Evolutionary conservation across 2,329 filamentous ascomycete species (phyloP), one percentile per base, ranked within the genome.

Genomic region (Diaporthe amygdali): DNA sequence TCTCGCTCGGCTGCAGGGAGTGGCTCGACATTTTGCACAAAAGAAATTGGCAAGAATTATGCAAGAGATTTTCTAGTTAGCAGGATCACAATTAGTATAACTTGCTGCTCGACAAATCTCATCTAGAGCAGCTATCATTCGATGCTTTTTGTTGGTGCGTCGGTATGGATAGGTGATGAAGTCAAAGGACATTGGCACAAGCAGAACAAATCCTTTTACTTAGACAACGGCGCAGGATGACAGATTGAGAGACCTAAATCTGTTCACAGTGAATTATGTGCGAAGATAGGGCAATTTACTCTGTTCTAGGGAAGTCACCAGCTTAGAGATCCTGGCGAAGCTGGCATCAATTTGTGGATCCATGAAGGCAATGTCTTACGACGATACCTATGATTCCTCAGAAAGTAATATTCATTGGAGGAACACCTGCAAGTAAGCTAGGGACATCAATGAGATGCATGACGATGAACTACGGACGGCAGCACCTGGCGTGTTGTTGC

Each of bases 31-130:
- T 59, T 15, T 12, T 59, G 10, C 5, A 34, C 10, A 27, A n/a
- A 10, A 2, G 22, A 86, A 85, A 0, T 9, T 52, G 6, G 2
- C 3, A 22, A 37, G 32, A n/a, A 1, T 25, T 22, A 25, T 25
- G 41, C n/a, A 25, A 37, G 30, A 7, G 12, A 44, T 61, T 2
- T n/a, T n/a, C 25, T 61, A 39, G 25, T 5, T 14, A 30, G 20
- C 6, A 27, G 15, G 5, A n/a, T 30, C 30, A 22, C 5, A 30
- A 1, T 20, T 14, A 22, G 14, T 14, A n/a, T n/a, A 3, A 39
- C 15, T 14, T 39, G 37, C 9, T 7, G 37, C 9, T 8, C 5
- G 37, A 39, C 15, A 14, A 3, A 14, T 39, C 37, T 39, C 3
- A 14, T 39, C 9, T 12, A 3, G 37, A 39, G 37, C 39, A 44